Base-by-base conservation (phyloP, 176 grass and related monocot species). In the Coix lacrymajobi region DNA sequence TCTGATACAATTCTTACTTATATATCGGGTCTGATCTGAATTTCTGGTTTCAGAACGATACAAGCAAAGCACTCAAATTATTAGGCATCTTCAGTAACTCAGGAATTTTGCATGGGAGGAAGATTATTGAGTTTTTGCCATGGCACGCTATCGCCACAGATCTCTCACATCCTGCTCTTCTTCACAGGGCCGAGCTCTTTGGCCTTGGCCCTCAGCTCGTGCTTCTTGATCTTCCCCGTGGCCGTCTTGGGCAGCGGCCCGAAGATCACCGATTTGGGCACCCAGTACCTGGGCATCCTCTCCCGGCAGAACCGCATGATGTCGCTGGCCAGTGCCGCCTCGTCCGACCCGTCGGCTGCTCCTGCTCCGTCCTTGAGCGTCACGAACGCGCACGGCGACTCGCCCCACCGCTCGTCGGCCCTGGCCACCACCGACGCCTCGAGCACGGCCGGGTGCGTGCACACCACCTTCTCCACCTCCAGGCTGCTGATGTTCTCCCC, bases 401-500 rank as follows among this genome's bases (percentile, higher is more conserved):
- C 96, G 62, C 96, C 96, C 93, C 93, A 99, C 77, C 20, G 85
- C 63, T 99, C 93, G 52, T 99, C 96, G 5, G 87, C 80, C 25
- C 96, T 84, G 41, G 96, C 91, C 5, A 96, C 93, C 26, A 99
- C 93, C 12, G 93, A 96, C 0, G 38, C 83, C 74, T 99, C 96
- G 0, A 94, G 87, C 51, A 99, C 79, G 5, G 89, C 96, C 32
- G 96, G 91, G 48, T 99, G 91, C 80, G 61, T 28, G 83, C 88
- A 85, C 76, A 99, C 10, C 31, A 73, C 84, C 75, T 92, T 93
- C 87, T 99, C 96, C 52, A 99, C 96, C 80, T 99, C 96, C 85
- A 99, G 77, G 80, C 91, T 99, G 84, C 89, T 93, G 76, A 99
- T 99, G 80, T 99, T 99, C 85, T 96, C 96, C 12, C 96, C 93